These are phyloP conservation scores for Dendrocalamus latiflorus DNA, from an alignment of 202 grass and related monocot species.

Conservation along the genomic window DNA sequence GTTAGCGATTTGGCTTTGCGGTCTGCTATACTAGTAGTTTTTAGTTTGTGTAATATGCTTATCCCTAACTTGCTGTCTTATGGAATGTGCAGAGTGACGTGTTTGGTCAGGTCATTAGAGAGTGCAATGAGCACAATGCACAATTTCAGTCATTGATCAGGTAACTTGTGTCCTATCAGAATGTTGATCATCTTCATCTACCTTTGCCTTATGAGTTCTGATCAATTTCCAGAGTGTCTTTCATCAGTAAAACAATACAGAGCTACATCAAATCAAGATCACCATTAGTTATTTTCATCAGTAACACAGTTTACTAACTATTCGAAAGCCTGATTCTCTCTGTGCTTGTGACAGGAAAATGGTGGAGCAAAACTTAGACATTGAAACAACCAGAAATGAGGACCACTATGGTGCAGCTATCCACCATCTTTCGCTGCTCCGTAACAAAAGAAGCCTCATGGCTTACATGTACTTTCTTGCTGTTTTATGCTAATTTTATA, in stretches of 20 bases:
- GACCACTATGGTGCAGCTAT: constrained; percentile 89
- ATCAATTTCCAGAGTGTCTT: background rate
- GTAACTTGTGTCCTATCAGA: constrained; percentile 34
- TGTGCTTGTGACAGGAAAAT: constrained; percentile 61
- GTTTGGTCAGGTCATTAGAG: constrained; percentile 85
- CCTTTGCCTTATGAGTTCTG: background rate
- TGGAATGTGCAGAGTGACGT: constrained; percentile 49
- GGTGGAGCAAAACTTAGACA: constrained; percentile 76
- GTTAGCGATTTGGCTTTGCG: background rate
- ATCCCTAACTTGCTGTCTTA: constrained; percentile 11
- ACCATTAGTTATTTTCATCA: background rate
- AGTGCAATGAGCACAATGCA: constrained; percentile 77
- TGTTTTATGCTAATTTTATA: background rate
- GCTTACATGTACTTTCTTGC: constrained; percentile 68
- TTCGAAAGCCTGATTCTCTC: background rate
- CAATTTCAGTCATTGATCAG: constrained; percentile 86
- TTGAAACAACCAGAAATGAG: constrained; percentile 77
- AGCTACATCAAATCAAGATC: background rate
- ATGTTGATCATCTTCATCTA: background rate
- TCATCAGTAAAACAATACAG: background rate
- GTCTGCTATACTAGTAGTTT: background rate
- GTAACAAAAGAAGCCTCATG: constrained; percentile 96
- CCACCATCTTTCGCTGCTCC: constrained; percentile 86
- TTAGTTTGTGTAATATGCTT: background rate
- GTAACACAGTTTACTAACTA: background rate